These are phyloP conservation scores for Gossypium raimondii DNA, from an alignment of 345 rosid genomes.

Conservation along the genomic window DNA sequence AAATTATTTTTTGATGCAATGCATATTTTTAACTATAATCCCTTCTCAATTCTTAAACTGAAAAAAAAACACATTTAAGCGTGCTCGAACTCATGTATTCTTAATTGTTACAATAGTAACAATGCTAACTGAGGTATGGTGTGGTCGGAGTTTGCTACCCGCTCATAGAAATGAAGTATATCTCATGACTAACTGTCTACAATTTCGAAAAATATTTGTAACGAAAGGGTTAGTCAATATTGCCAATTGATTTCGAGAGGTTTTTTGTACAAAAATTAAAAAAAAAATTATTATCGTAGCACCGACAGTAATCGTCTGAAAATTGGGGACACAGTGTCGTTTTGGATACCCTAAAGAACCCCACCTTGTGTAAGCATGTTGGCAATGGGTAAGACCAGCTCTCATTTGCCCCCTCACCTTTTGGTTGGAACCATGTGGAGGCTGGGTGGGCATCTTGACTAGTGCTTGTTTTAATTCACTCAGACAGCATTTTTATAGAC, in stretches of 20 bases:
- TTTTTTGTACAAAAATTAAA: too few species aligned
- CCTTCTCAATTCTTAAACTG: too few species aligned
- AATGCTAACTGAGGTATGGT: too few species aligned
- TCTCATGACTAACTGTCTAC: accelerated
- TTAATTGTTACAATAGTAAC: too few species aligned
- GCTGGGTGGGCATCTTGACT: conserved; percentile 14
- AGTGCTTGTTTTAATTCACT: neutral
- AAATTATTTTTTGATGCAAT: too few species aligned
- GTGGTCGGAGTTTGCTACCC: accelerated
- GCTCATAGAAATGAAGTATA: too few species aligned
- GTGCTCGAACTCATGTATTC: accelerated
- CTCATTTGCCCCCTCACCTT: conserved; percentile 25
- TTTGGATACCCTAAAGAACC: conserved; percentile 22
- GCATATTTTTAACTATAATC: too few species aligned
- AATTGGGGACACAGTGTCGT: conserved; percentile 37
- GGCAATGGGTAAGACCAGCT: conserved; percentile 35
- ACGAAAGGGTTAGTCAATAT: too few species aligned
- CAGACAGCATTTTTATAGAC: neutral
- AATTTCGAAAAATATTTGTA: too few species aligned
- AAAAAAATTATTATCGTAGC: too few species aligned
- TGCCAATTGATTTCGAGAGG: too few species aligned
- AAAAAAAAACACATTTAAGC: too few species aligned
- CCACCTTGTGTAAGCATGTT: conserved; percentile 34
- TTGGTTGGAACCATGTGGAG: conserved; percentile 44
- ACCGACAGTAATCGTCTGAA: conserved; percentile 20